Evolutionary conservation across 2,329 filamentous ascomycete genomes (phyloP).

Genomic region (Thielaviopsis populi): DNA sequence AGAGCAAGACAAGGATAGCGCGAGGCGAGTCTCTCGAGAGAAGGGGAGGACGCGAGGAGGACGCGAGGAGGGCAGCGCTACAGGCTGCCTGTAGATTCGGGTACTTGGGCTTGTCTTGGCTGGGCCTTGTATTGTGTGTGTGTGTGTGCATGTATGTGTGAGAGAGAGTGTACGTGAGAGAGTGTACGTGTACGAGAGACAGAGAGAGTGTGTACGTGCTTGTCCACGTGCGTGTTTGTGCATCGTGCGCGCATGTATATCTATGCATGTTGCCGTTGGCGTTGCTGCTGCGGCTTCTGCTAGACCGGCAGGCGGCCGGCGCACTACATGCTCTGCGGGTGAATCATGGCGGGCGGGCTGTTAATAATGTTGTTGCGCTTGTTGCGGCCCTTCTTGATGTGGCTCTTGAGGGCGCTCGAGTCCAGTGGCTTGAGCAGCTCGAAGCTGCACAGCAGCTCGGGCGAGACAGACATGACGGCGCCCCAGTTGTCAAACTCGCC

Average conservation of each 20-base stretch:
- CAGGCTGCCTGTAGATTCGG: too few species aligned
- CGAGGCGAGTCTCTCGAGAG: too few species aligned
- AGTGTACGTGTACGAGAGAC: too few species aligned
- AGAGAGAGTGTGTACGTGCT: too few species aligned
- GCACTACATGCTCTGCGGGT: conserved; percentile 15
- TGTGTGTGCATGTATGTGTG: neutral
- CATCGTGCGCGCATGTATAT: neutral
- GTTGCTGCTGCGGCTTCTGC: too few species aligned
- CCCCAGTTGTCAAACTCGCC: conserved; percentile 99
- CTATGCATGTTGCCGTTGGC: too few species aligned
- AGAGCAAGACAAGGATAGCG: too few species aligned
- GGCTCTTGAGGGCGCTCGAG: conserved; percentile 88
- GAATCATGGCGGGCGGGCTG: conserved; percentile 42
- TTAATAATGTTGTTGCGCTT: conserved; percentile 91
- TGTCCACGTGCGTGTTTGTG: neutral
- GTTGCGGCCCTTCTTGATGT: conserved; percentile 96
- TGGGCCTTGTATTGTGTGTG: neutral
- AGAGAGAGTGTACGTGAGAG: too few species aligned
- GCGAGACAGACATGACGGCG: conserved; percentile 94
- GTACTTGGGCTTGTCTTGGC: neutral
- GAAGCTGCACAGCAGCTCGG: conserved; percentile 88
- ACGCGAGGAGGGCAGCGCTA: too few species aligned
- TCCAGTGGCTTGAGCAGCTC: conserved; percentile 93
- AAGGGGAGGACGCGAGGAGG: too few species aligned
- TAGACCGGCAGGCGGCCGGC: too few species aligned